These are phyloP conservation scores for Flaveria brownii DNA, from an alignment of 129 eudicot genomes.

Conservation along the genomic window DNA sequence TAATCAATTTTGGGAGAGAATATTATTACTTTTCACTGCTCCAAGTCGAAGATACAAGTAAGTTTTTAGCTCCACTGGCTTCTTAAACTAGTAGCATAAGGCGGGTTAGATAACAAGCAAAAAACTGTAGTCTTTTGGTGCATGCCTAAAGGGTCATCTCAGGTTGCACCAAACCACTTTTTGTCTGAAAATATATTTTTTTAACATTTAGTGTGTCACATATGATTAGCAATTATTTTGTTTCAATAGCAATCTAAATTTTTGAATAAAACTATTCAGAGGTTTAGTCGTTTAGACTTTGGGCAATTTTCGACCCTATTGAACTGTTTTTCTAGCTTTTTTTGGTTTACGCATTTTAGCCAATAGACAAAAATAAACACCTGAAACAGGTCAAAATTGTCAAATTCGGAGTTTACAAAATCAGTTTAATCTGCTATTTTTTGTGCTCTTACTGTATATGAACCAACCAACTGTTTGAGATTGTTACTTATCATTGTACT, in stretches of 20 bases:
- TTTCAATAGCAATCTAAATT: not conserved
- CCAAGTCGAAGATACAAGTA: slow-evolving; percentile 98
- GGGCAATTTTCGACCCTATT: not conserved
- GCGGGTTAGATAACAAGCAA: slow-evolving; percentile 5
- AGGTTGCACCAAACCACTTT: not conserved
- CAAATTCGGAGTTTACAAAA: not conserved
- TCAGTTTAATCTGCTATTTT: not conserved
- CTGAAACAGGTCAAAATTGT: not conserved
- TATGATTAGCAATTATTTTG: not conserved
- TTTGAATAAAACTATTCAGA: not conserved
- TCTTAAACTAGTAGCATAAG: not conserved
- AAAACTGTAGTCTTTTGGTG: not conserved
- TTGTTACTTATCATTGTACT: not conserved
- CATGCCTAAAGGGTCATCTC: not conserved
- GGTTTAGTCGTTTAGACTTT: not conserved
- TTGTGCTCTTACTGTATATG: too few relatives aligned
- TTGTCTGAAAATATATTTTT: not conserved
- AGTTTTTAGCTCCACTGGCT: slow-evolving; percentile 19
- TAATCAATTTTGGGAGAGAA: slow-evolving; percentile 97
- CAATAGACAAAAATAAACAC: not conserved
- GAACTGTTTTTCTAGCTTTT: not conserved
- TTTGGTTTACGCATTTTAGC: not conserved
- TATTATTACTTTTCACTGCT: slow-evolving; percentile 82
- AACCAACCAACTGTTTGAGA: too few relatives aligned
- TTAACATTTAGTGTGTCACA: not conserved